phyloP scores from a whole-genome alignment of 805 yeast species.

The Metschnikowia baotianmanensis region DNA sequence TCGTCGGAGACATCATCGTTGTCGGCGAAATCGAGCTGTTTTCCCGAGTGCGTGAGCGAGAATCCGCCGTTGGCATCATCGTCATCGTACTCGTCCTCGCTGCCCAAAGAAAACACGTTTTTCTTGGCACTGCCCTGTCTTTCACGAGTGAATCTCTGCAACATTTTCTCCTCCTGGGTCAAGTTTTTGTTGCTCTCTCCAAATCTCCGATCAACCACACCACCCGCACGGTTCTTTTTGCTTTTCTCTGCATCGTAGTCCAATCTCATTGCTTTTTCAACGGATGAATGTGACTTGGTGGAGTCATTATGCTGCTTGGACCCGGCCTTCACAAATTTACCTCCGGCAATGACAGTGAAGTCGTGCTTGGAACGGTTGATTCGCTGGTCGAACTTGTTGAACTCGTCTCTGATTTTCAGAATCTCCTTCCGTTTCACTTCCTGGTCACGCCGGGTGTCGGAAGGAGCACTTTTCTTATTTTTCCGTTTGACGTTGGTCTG shows the following conservation, averaged over 20 bases:
- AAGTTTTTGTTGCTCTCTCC: slow-evolving; percentile 75
- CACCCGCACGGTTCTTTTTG: slow-evolving; percentile 73
- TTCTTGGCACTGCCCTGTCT: slow-evolving; percentile 60
- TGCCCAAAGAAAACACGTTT: slow-evolving; percentile 53
- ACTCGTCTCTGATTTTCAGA: slow-evolving; percentile 68
- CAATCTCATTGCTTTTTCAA: slow-evolving; percentile 43
- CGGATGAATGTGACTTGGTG: slow-evolving; percentile 33
- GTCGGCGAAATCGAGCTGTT: slow-evolving; percentile 58
- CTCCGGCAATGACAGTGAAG: slow-evolving; percentile 38
- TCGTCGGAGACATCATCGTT: slow-evolving; percentile 27
- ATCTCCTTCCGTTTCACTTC: slow-evolving; percentile 48
- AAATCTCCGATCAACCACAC: slow-evolving; percentile 80
- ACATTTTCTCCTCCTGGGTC: slow-evolving; percentile 90
- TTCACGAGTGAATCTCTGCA: slow-evolving; percentile 91
- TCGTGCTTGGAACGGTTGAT: slow-evolving; percentile 64
- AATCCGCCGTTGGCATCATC: slow-evolving; percentile 43
- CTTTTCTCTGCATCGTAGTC: slow-evolving; percentile 65
- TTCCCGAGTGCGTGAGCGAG: slow-evolving; percentile 77
- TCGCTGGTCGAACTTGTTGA: slow-evolving; percentile 87
- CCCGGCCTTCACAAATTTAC: slow-evolving; percentile 44
- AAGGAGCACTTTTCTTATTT: slow-evolving; percentile 49
- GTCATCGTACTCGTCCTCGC: slow-evolving; percentile 67
- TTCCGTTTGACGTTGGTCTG: slow-evolving; percentile 68
- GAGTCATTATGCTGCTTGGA: slow-evolving; percentile 36
- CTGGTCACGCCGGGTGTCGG: slow-evolving; percentile 70